phyloP scores from a whole-genome alignment of 2,329 filamentous ascomycete species.

The Nemania diffusa region DNA sequence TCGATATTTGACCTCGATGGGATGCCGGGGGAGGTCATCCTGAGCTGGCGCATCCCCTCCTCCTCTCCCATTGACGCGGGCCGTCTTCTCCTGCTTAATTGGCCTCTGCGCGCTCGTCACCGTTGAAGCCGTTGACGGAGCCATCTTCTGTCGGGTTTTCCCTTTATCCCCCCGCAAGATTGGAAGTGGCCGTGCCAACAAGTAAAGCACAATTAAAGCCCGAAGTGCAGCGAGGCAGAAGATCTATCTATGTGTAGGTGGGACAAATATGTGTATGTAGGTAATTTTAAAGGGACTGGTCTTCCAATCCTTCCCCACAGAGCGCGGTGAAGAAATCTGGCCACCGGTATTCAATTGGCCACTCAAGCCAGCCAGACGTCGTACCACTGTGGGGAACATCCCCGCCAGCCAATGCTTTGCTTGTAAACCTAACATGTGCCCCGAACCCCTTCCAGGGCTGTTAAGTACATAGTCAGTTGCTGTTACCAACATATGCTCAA shows the following conservation, averaged over 20 bases:
- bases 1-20: conserved; percentile 57
- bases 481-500: too few species aligned
- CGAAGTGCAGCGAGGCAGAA: neutral
- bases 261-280: neutral
- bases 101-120: conserved; percentile 42
- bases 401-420: neutral
- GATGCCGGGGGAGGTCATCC: conserved; percentile 50
- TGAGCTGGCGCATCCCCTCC: conserved; percentile 28
- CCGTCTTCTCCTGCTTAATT: conserved; percentile 40
- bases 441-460: neutral
- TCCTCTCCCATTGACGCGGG: conserved; percentile 42
- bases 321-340: conserved; percentile 31
- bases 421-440: neutral
- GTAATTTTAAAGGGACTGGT: too few species aligned
- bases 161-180: neutral
- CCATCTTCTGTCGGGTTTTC: conserved; percentile 38
- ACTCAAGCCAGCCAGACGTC: neutral
- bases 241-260: neutral
- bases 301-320: neutral
- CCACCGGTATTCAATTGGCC: neutral
- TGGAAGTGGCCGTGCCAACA: neutral
- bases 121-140: conserved; percentile 44
- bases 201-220: neutral
- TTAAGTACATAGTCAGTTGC: neutral
- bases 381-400: neutral